These are phyloP conservation scores for Arachnomyces sp. DNA, from an alignment of 2,329 filamentous ascomycete species.

Conservation along the genomic window DNA sequence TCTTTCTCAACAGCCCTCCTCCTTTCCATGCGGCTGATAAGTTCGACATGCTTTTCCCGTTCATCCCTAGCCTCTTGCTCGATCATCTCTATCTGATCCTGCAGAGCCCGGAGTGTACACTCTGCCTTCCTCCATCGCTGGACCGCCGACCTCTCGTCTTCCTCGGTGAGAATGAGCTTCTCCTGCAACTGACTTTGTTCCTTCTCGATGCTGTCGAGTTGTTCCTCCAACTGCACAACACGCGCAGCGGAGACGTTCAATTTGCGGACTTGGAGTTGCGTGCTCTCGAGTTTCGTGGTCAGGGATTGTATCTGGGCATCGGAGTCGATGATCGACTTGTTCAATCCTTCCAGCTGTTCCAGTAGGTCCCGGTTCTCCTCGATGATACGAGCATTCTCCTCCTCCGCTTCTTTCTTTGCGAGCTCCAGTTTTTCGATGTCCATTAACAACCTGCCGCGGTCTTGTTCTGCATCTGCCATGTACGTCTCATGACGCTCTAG, in stretches of 20 bases:
- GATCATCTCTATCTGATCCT: conserved; percentile 81
- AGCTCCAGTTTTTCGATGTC: conserved; percentile 69
- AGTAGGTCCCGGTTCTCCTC: conserved; percentile 75
- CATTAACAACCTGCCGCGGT: conserved; percentile 62
- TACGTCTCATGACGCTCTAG: conserved; percentile 89
- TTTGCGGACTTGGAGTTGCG: conserved; percentile 66
- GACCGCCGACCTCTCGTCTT: conserved; percentile 69
- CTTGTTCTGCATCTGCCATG: conserved; percentile 82
- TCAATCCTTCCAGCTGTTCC: conserved; percentile 76
- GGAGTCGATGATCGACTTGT: conserved; percentile 67
- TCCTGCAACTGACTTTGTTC: conserved; percentile 69
- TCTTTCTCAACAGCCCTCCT: conserved; percentile 75
- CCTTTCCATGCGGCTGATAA: conserved; percentile 74
- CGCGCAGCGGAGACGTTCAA: conserved; percentile 65
- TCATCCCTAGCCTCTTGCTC: conserved; percentile 76
- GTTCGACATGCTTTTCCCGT: conserved; percentile 69
- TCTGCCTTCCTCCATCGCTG: conserved; percentile 82
- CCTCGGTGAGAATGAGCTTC: conserved; percentile 56
- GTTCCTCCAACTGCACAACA: conserved; percentile 69
- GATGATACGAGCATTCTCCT: conserved; percentile 65
- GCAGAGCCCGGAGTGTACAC: conserved; percentile 64
- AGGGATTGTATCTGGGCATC: conserved; percentile 71
- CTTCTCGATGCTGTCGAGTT: conserved; percentile 68
- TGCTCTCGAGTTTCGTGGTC: conserved; percentile 65
- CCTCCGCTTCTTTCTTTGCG: conserved; percentile 65